Evolutionary conservation across 2,329 filamentous ascomycete species (phyloP), one percentile per base, ranked within the genome.

Genomic region (Chaetomium strumarium): DNA sequence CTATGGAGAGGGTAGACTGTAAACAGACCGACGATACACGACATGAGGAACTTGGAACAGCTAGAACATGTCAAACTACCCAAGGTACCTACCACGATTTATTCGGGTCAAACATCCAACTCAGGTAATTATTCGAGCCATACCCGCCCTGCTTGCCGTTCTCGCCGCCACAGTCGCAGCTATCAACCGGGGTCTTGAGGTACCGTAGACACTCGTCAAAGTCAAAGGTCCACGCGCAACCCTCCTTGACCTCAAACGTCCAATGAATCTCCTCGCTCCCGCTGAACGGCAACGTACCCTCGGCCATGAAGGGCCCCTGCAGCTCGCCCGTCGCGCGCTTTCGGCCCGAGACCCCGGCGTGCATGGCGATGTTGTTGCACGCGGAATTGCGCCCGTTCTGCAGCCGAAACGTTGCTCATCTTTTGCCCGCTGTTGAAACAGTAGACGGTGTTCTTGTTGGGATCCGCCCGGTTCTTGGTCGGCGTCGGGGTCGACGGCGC

Each of bases 141-240:
- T n/a, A n/a, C n/a, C n/a, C n/a, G n/a, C n/a, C 47, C 47, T 43
- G 47, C 47, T 49, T 49, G 30, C 30, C 31, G 39, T 49, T 24
- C 39, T 17, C 39, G 31, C 39, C 47, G 30, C 39, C 39, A 5
- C 47, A 49, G 31, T 49, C 19, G 39, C 47, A 43, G 31, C 30
- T 37, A 19, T 49, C 47, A 31, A 49, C 47, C 3, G 47, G 31
- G 5, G 20, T 31, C 9, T 49, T 37, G 31, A 49, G 38, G 39
- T 49, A 49, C 7, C 30, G 47, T 6, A 17, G 39, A 31, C 47
- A 49, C 39, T 49, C 47, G 31, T 42, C 47, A 29, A 24, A 37
- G 39, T 43, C 17, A 17, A 8, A 42, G 14, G 30, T 43, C 47
- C 47, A 49, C 17, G 17, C n/a, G 47, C 47, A 49, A 8, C 47